A percentile compares a stretch with the other conserved stretches of the same genome.
Evolutionary conservation across 257 asterid species (phyloP).

Genomic region (Solanum appendiculatum): DNA sequence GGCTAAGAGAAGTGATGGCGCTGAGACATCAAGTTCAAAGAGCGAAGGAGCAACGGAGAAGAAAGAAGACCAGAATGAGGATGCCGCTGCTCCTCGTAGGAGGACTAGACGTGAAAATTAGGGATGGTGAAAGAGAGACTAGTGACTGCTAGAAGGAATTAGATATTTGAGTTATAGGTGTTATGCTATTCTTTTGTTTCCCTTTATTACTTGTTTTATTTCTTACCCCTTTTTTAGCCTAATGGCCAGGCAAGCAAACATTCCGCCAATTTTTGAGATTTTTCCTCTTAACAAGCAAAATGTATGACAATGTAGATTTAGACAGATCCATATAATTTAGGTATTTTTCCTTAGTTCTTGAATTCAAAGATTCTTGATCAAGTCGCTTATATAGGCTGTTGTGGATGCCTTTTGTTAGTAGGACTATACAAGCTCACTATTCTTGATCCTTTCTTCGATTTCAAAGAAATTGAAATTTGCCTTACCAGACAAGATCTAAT

Average conservation of each 20-base stretch:
- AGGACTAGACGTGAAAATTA: conserved; percentile 64
- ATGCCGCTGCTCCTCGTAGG: conserved; percentile 46
- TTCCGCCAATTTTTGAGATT: neutral
- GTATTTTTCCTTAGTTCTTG: neutral
- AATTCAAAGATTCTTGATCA: neutral
- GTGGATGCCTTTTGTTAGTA: neutral
- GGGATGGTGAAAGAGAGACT: neutral
- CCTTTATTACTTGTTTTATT: neutral
- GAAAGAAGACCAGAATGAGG: conserved; percentile 37
- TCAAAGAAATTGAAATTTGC: neutral
- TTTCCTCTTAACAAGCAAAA: neutral
- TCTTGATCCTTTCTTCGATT: neutral
- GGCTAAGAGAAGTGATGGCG: conserved; percentile 33
- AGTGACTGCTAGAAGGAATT: neutral
- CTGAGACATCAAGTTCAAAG: conserved; percentile 44
- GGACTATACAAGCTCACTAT: neutral
- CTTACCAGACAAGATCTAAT: neutral
- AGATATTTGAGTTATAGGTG: neutral
- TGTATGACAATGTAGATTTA: neutral
- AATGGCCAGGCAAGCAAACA: neutral
- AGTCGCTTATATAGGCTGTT: neutral
- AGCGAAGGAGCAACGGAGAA: conserved; percentile 44
- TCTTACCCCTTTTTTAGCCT: neutral
- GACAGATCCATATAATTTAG: neutral
- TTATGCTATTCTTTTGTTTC: neutral